Base-by-base conservation (phyloP, 2,329 filamentous ascomycete genomes). In the Dactylellina drechsleri region DNA sequence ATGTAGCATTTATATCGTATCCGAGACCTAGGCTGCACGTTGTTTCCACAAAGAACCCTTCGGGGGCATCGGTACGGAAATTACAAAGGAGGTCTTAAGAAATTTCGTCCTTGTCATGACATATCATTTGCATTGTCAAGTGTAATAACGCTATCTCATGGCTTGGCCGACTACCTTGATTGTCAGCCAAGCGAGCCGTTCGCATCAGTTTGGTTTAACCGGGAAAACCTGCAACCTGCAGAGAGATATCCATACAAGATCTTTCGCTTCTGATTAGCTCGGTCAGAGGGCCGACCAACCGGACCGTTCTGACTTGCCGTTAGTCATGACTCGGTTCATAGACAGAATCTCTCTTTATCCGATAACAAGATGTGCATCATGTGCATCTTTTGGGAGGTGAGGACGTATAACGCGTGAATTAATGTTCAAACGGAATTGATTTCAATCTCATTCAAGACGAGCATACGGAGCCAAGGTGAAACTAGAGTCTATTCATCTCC, bases 261-360 rank as follows among this genome's bases (percentile, higher is more conserved):
- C 41, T 43, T 28, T 23, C 41, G n/a, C 36, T 56, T 31, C 26
- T 31, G 36, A 41, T 41, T 49, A 41, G 59, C 28, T 57, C 66
- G 66, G 66, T 57, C 59, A 52, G 54, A 71, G 66, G 66, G 66
- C 66, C 66, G 66, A 56, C 40, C 50, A 70, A 70, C 66, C 66
- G 66, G 49, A 64, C 66, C 66, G 59, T 57, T 13, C 45, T 53
- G 20, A 71, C 20, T 18, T 71, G 66, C 66, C 53, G 66, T 36
- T 36, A 10, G 59, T 71, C 59, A 41, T 71, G 59, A 65, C 66
- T 65, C 59, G 66, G n/a, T 31, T 40, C 3, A 36, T 18, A 1
- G 23, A 15, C 10, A 36, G 31, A 7, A 36, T 36, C 2, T 10
- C 10, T 36, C 31, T 36, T 36, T 36, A 36, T 36, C 31, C 31